These are phyloP conservation scores for Lyophyllum shimeji DNA, from an alignment of 768 basidiomycete genomes.

Conservation along the genomic window DNA sequence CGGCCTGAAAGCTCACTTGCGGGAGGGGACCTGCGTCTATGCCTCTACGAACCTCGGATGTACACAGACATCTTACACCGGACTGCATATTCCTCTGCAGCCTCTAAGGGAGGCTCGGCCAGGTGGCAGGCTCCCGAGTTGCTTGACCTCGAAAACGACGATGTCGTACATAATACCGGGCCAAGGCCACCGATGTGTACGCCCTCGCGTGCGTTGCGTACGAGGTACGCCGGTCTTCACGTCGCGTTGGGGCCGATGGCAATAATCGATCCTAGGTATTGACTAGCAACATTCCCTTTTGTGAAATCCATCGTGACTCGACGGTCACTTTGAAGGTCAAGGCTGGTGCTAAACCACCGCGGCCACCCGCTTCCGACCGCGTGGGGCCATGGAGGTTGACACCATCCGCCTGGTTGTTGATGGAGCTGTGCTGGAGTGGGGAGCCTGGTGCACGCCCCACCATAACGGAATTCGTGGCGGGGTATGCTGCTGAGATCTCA, in stretches of 20 bases:
- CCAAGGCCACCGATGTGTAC: slow-evolving; percentile 1
- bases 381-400: slow-evolving; percentile 6
- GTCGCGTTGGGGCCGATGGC: not conserved
- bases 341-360: slow-evolving; percentile 17
- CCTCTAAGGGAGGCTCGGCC: slow-evolving; percentile 13
- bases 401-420: not conserved
- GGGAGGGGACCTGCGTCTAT: too few relatives aligned
- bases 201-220: slow-evolving; percentile 3
- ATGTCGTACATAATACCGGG: slow-evolving; percentile 8
- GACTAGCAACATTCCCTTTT: slow-evolving; percentile 22
- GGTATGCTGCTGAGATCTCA: not conserved
- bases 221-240: not conserved
- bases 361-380: not conserved
- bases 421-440: not conserved
- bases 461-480: not conserved
- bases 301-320: slow-evolving; percentile 15
- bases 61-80: slow-evolving; percentile 13
- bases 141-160: slow-evolving; percentile 12
- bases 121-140: slow-evolving; percentile 25
- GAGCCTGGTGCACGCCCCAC: not conserved
- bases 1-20: slow-evolving; percentile 6
- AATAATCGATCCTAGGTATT: slow-evolving; percentile 11
- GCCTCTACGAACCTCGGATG: slow-evolving; percentile 17
- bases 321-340: slow-evolving; percentile 19
- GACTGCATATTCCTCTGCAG: slow-evolving; percentile 13